Evolutionary conservation across 2,329 filamentous ascomycete species (phyloP), one percentile per base, ranked within the genome.

Genomic region (Sporothrix schenckii): DNA sequence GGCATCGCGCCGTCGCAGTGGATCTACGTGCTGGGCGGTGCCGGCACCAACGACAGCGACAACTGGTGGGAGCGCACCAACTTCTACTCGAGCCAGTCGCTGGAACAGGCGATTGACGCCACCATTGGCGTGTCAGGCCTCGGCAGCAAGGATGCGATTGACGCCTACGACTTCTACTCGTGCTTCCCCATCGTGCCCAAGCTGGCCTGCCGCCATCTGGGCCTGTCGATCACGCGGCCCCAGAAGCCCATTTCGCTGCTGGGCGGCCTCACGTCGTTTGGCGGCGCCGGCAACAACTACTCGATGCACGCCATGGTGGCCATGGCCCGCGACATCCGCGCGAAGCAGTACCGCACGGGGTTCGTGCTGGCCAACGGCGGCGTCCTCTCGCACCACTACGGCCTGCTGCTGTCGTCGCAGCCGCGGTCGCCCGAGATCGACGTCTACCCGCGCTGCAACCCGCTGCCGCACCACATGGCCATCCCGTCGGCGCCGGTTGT

Each of bases 251-350:
- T 72, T 11, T 34, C 69, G 13, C 44, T 72, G 19, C 69, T 72
- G 1, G 71, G 71, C 3, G 71, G 71, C 13, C 54, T 72, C 4
- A 71, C 71, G 24, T 72, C 71, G 0, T 72, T 72, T 67, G 71
- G 71, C n/a, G 71, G 71, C n/a, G 71, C 71, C 13, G 71, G 71
- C 14, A 72, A 72, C 69, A 72, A 72, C 47, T 72, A 72, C 47
- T 72, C 71, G 10, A 70, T 72, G 69, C 71, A 72, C 30, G 71
- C 71, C 30, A 50, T 72, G 30, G 66, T 70, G 3, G 69, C 68
- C 44, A 71, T 72, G 66, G 54, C 54, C 13, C 71, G 71, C n/a
- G 34, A 50, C 7, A 44, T 72, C 27, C 56, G 71, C 9, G 30
- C 30, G 14, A 56, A 56, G 7, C 9, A 21, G 16, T 58, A 61